Base-by-base conservation (phyloP, 2,329 filamentous ascomycete genomes). In the Cladophialophora exuberans region DNA sequence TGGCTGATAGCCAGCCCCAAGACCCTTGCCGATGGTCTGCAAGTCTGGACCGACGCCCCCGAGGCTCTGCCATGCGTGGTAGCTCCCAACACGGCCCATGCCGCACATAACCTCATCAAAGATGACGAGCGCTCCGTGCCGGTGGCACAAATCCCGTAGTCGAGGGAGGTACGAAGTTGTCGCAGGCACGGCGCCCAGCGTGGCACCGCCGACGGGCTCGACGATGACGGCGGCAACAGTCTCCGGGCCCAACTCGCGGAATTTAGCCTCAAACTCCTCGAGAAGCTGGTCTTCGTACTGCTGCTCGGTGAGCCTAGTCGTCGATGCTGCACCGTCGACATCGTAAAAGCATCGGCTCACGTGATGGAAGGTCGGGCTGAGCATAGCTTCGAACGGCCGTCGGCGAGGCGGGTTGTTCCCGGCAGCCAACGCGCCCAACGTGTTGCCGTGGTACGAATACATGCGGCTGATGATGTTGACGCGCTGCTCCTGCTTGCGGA, bases 41-140 rank as follows among this genome's bases (percentile, higher is more conserved):
- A 86, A 76, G 62, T 85, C 83, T 0, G 83, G 83, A 0, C 77
- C 73, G 2, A 47, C 84, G 25, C 10, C 30, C 71, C 52, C 54
- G 2, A 84, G 36, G 7, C 43, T 38, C 15, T 59, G 75, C 80
- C 81, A 86, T 3, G 80, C 82, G 59, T 84, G 82, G 2, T 82
- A 65, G 1, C 78, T 79, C 1, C 81, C 83, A 13, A 72, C 75
- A 5, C 82, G 76, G 10, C 83, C 83, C 73, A 81, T 79, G 1
- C 83, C 56, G 57, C 77, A 80, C 80, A 84, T 83, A 46, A 83
- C 73, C 42, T 73, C 70, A 64, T 94, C 90, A 0, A 93, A 72
- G 33, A 93, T 86, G 11, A 94, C 75, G 0, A 94, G 79, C 0
- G 85, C 83, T 0, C 86, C 88, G 65, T 93, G 77, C 56, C 76